Evolutionary conservation across 1,284 basidiomycete species (phyloP), one percentile per base, ranked within the genome.

Genomic region (Microbotryum intermedium): DNA sequence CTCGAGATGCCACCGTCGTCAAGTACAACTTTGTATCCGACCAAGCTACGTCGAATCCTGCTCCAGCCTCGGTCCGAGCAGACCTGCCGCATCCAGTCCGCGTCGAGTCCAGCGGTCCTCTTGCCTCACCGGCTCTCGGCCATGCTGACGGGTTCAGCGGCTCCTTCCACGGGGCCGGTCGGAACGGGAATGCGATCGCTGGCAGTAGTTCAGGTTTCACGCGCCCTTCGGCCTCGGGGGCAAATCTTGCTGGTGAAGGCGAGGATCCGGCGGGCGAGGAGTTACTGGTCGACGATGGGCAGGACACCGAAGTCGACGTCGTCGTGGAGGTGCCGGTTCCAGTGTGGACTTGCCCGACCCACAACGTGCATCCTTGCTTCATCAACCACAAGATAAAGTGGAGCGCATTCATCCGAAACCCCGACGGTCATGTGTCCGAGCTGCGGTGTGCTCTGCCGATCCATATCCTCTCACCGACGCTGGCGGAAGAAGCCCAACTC

Each of bases 381-480:
- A 58, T 69, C 56, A 64, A 61, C 7, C 88, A 94, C 75, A 78
- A 78, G 69, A 75, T 79, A 72, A 79, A 80, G 68, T 80, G 79
- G 79, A 76, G 74, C 16, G 77, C 69, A 77, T 88, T 93, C 71
- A 79, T 81, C 63, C 63, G 59, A 28, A 73, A 73, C 54, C 67
- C 71, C 11, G 72, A 73, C 59, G 72, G 72, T 3, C 72, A 73
- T 61, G 85, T 84, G 1, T 92, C 89, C 3, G 90, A 94, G 75
- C 79, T 97, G 23, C 84, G 91, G 9, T 95, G 91, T 73, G 91
- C 90, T 0, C 79, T 95, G 1, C 92, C 91, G 0, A 77, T 97
- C 43, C 83, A 87, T 69, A 80, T 95, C 46, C 84, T 95, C 26
- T 85, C 91, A 66, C 71, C 81, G 61, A 77, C 81, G 10, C 77